Percentiles rank a stretch among this genome's conserved stretches.
Conservation (phyloP, 2,329 filamentous ascomycete species). For the Didymellaceae sp. region DNA sequence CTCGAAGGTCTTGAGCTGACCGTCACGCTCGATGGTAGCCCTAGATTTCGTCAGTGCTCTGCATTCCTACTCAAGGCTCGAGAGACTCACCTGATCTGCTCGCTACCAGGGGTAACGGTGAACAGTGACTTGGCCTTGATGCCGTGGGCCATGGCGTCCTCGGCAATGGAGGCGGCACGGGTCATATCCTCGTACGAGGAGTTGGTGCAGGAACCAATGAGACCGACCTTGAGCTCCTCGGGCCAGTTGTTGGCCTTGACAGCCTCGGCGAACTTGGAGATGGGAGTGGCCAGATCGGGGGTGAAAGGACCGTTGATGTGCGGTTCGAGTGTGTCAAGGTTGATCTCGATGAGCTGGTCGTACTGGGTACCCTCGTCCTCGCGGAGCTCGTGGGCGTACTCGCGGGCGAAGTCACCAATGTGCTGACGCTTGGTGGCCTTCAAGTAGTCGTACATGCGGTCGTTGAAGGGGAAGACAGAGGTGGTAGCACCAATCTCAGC, state of each 20-base stretch:
- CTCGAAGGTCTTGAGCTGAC: slow-evolving; percentile 92
- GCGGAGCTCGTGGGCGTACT: slow-evolving; percentile 83
- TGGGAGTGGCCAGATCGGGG: slow-evolving; percentile 94
- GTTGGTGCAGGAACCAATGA: slow-evolving; percentile 99
- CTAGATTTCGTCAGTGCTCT: neutral
- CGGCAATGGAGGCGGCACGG: slow-evolving; percentile 87
- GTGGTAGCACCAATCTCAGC: slow-evolving; percentile 81
- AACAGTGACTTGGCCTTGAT: slow-evolving; percentile 93
- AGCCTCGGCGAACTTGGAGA: slow-evolving; percentile 95
- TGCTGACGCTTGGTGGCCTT: slow-evolving; percentile 85
- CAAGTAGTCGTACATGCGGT: slow-evolving; percentile 97
- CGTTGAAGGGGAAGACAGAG: slow-evolving; percentile 96
- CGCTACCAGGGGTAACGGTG: slow-evolving; percentile 93
- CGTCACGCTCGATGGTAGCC: slow-evolving; percentile 82
- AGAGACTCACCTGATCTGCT: slow-evolving; percentile 77
- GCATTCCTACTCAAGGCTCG: slow-evolving; percentile 1
- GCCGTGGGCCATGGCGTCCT: slow-evolving; percentile 88
- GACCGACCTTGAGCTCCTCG: slow-evolving; percentile 91
- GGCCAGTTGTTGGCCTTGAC: slow-evolving; percentile 97
- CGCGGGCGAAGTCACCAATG: slow-evolving; percentile 88
- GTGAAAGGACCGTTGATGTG: slow-evolving; percentile 99
- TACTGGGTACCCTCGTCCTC: slow-evolving; percentile 93
- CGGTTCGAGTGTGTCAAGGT: slow-evolving; percentile 92
- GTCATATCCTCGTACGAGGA: slow-evolving; percentile 89
- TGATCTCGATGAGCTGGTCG: slow-evolving; percentile 94